phyloP scores from a whole-genome alignment of 192 early-diverging fungal genomes.

The Mortierella claussenii region DNA sequence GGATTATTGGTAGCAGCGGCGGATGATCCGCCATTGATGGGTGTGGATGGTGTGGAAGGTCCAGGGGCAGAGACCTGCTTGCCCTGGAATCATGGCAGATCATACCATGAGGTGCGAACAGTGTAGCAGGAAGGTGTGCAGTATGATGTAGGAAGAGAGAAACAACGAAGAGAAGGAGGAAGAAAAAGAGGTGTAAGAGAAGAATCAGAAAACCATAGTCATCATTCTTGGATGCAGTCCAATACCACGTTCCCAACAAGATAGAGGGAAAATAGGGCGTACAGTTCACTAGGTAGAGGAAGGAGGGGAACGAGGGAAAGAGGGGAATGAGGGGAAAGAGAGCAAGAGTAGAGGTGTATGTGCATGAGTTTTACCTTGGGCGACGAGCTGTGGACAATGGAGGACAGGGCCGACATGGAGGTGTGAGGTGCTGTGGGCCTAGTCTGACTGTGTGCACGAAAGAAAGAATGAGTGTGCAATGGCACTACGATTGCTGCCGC shows the following conservation, averaged over 20 bases:
- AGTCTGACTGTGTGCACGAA: background rate
- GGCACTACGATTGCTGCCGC: no score
- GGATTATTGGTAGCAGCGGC: background rate
- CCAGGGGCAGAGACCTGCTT: conserved; percentile 2
- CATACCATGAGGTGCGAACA: no score
- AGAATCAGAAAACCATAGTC: no score
- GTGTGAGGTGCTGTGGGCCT: background rate
- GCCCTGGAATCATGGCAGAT: background rate
- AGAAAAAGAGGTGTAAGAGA: background rate
- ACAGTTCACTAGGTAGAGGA: no score
- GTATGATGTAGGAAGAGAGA: background rate
- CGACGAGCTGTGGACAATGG: conserved; percentile 24
- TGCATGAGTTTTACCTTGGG: conserved; percentile 17
- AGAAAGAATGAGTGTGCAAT: background rate
- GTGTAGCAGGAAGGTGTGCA: background rate
- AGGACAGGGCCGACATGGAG: conserved; percentile 17
- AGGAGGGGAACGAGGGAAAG: no score
- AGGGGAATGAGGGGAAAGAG: background rate
- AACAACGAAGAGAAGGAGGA: background rate
- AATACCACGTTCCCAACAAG: no score
- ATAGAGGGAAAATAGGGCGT: no score
- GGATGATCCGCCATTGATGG: background rate
- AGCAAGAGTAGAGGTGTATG: background rate
- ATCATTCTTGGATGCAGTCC: no score
- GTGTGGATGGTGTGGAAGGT: background rate